Evolutionary conservation across 2,329 filamentous ascomycete species (phyloP), one percentile per base, ranked within the genome.

Genomic region (Graphilbum ipis-grandicollis): DNA sequence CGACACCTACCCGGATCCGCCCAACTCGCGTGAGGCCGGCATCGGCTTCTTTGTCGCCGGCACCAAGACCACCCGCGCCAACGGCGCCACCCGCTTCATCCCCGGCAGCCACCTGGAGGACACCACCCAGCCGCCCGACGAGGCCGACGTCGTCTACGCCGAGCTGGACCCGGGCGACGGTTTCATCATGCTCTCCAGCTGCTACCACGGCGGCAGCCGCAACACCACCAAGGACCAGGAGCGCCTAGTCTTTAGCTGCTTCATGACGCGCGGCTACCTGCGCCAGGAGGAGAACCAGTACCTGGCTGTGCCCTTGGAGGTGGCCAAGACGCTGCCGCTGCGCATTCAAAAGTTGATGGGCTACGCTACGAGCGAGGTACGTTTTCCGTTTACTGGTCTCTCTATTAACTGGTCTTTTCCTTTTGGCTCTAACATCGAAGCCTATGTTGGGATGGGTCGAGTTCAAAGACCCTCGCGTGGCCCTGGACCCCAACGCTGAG

Each of bases 311-410:
- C 39, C 44, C 9, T 34, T 39, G 5, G 46, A 49, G 17, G 18
- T 19, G 22, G 9, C 32, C 18, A 37, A 33, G 31, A 14, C n/a
- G 17, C 12, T 37, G 17, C 28, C 28, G 8, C 28, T 35, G 18
- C 34, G 19, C 34, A 42, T 46, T 30, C 47, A 46, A 22, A 44
- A 45, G 37, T 29, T 49, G 12, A 37, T 50, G 12, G 49, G 49
- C 30, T 51, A 51, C 19, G 57, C 62, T 39, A 62, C 56, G 47
- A 70, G 71, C 9, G 45, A 51, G 57, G 64, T 72, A 9, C 59
- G 49, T 46, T 58, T 66, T 46, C 48, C 58, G 23, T 25, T 12
- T 25, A 12, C 12, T 25, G 23, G n/a, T n/a, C n/a, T n/a, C n/a
- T n/a, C n/a, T n/a, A n/a, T n/a, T n/a, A n/a, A n/a, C n/a, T n/a